Evolutionary conservation across 1,139 yeast species (phyloP).

Genomic region (Magnusiomyces ingens): DNA sequence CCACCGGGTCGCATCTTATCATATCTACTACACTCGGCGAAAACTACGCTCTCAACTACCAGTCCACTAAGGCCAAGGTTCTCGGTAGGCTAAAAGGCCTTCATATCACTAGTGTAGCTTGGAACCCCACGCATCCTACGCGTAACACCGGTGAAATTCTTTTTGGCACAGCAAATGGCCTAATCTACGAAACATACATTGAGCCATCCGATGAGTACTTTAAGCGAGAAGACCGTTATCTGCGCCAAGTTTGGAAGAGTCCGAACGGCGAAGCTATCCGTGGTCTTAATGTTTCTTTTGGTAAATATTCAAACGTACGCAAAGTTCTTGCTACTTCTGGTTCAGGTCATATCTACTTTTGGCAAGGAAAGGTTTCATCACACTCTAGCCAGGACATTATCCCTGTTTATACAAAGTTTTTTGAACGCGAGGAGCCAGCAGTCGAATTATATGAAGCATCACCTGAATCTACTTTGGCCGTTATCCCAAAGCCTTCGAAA

Average conservation of each 20-base stretch:
- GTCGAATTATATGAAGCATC: constrained; percentile 25
- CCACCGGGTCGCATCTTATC: constrained; percentile 44
- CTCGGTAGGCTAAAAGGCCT: constrained; percentile 40
- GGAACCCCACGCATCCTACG: constrained; percentile 38
- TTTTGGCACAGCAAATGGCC: constrained; percentile 43
- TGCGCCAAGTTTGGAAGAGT: constrained; percentile 37
- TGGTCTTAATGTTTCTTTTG: constrained; percentile 31
- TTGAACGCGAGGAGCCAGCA: constrained; percentile 25
- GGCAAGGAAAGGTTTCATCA: constrained; percentile 31
- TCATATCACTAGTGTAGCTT: constrained; percentile 39
- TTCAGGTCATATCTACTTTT: constrained; percentile 38
- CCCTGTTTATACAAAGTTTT: constrained; percentile 28
- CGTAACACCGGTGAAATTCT: constrained; percentile 43
- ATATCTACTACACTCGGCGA: constrained; percentile 42
- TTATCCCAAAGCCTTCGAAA: constrained; percentile 20
- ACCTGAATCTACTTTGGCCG: constrained; percentile 12
- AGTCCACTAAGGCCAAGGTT: constrained; percentile 34
- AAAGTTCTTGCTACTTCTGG: constrained; percentile 32
- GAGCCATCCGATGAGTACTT: constrained; percentile 41
- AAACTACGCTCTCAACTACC: constrained; percentile 40
- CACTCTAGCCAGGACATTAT: constrained; percentile 24
- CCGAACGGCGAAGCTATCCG: constrained; percentile 30
- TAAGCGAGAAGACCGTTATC: constrained; percentile 38
- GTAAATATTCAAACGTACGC: constrained; percentile 20
- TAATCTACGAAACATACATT: constrained; percentile 40